These are phyloP conservation scores for Globisporangium heterothallicum DNA, from an alignment of 352 stramenopile species.

Conservation along the genomic window DNA sequence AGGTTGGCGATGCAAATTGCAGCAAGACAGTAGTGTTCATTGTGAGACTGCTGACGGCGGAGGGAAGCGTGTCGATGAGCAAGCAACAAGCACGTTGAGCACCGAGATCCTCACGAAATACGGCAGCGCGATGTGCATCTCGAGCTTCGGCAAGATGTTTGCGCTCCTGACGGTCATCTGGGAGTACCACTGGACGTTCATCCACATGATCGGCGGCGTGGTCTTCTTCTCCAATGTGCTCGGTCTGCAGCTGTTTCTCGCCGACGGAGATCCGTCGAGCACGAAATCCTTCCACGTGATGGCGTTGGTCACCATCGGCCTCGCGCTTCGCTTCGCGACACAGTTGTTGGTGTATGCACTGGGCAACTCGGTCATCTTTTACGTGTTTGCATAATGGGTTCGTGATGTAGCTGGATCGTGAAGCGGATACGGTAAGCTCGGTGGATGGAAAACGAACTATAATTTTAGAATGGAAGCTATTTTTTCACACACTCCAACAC, in stretches of 20 bases:
- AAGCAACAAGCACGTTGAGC: conserved; percentile 3
- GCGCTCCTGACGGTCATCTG: conserved; percentile 80
- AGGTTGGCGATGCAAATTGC: conserved; percentile 39
- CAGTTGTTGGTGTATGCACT: conserved; percentile 62
- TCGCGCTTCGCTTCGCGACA: conserved; percentile 31
- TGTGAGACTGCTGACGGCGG: background rate
- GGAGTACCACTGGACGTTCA: conserved; percentile 83
- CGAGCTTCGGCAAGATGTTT: conserved; percentile 82
- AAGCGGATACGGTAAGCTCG: background rate
- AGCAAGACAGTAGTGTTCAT: background rate
- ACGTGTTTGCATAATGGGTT: conserved; percentile 44
- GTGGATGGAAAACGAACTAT: conserved; percentile 4
- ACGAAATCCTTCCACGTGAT: conserved; percentile 32
- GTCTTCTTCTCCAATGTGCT: conserved; percentile 73
- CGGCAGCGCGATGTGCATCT: conserved; percentile 65
- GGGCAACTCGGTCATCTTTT: conserved; percentile 72
- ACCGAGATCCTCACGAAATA: conserved; percentile 30
- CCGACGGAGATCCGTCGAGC: conserved; percentile 32
- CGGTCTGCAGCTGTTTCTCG: conserved; percentile 61
- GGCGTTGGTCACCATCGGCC: conserved; percentile 29
- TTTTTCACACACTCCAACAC: too few species aligned
- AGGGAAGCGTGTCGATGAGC: background rate
- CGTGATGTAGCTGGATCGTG: background rate
- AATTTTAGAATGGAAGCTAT: conserved; percentile 8
- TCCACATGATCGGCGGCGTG: conserved; percentile 74